These are phyloP conservation scores for Carex cristatella DNA, from an alignment of 176 grass and related monocot species.

Conservation along the genomic window DNA sequence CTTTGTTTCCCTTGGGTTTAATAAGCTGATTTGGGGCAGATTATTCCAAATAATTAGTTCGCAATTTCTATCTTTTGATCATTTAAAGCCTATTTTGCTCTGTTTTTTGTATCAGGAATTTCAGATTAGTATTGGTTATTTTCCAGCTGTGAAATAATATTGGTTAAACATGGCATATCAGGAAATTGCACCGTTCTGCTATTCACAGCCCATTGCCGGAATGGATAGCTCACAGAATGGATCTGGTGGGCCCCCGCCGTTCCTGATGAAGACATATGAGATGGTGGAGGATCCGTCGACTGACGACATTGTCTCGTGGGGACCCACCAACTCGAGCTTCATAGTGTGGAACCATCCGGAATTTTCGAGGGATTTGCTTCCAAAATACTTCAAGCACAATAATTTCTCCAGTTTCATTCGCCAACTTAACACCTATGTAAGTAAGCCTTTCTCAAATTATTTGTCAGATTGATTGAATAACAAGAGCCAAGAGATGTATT, in stretches of 20 bases:
- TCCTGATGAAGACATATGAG: constrained; percentile 75
- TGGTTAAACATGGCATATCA: neutral
- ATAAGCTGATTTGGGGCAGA: neutral
- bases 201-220: neutral
- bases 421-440: constrained; percentile 90
- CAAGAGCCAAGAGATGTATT: neutral
- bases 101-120: neutral
- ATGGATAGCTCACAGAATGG: constrained; percentile 20
- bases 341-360: constrained; percentile 64
- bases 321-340: constrained; percentile 51
- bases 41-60: neutral
- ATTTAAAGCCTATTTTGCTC: neutral
- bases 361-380: constrained; percentile 62
- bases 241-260: constrained; percentile 45
- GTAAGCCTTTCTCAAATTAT: constrained; percentile 12
- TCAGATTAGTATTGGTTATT: neutral
- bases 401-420: constrained; percentile 95
- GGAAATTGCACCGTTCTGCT: neutral
- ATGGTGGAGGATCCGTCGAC: constrained; percentile 78
- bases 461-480: neutral
- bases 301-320: constrained; percentile 60
- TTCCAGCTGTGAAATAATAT: neutral
- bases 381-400: constrained; percentile 95
- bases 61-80: neutral
- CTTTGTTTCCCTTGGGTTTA: neutral